Conservation (phyloP, 2,329 filamentous ascomycete species). For the Penicillium brevicompactum region DNA sequence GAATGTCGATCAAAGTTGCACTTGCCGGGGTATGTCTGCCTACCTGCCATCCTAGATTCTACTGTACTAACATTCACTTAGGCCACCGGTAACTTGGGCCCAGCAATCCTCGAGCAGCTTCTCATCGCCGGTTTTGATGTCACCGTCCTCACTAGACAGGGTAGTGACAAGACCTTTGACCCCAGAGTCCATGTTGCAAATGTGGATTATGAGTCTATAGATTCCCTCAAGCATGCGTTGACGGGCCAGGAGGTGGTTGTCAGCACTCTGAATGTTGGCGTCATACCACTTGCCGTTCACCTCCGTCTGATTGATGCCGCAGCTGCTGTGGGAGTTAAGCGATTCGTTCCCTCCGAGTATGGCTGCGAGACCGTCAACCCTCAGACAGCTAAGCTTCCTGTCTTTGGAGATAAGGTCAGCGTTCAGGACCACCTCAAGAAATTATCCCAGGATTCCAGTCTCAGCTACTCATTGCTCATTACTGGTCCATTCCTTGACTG, state of each 20-base stretch:
- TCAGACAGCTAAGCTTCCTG: slow-evolving; percentile 26
- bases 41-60: background rate
- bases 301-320: slow-evolving; percentile 34
- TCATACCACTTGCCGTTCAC: slow-evolving; percentile 7
- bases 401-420: slow-evolving; percentile 35
- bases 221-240: slow-evolving; percentile 27
- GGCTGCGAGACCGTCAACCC: slow-evolving; percentile 34
- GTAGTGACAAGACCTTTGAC: slow-evolving; percentile 8
- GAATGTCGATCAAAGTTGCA: slow-evolving; percentile 6
- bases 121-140: slow-evolving; percentile 28
- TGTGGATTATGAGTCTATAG: slow-evolving; percentile 33
- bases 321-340: slow-evolving; percentile 30
- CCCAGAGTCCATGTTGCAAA: slow-evolving; percentile 15
- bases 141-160: slow-evolving; percentile 27
- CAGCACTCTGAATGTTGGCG: slow-evolving; percentile 16
- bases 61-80: slow-evolving; percentile 1
- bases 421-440: slow-evolving; percentile 32
- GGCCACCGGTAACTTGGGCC: slow-evolving; percentile 34
- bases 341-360: slow-evolving; percentile 41
- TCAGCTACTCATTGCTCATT: slow-evolving; percentile 36
- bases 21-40: slow-evolving; percentile 2
- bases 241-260: slow-evolving; percentile 34
- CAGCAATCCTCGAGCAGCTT: slow-evolving; percentile 28
- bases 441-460: slow-evolving; percentile 12
- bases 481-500: slow-evolving; percentile 40